phyloP scores from a whole-genome alignment of 1,139 yeast genomes.

The Tardiomyces blankii region DNA sequence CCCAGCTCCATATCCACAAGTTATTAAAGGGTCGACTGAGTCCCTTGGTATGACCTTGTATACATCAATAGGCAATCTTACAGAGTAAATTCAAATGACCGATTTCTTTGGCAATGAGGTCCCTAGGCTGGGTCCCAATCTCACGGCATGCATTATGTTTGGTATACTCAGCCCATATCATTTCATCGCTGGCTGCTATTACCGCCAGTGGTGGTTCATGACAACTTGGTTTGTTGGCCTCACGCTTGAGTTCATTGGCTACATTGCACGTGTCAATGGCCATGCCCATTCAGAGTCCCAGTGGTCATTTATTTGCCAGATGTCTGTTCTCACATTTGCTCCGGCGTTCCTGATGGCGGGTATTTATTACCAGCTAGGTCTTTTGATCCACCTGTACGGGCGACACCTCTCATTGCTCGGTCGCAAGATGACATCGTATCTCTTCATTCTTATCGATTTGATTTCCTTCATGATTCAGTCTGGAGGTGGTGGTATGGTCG shows the following conservation, averaged over 20 bases:
- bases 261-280: slow-evolving; percentile 47
- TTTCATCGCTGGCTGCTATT: slow-evolving; percentile 31
- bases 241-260: slow-evolving; percentile 60
- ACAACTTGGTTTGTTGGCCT: slow-evolving; percentile 49
- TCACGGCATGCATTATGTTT: slow-evolving; percentile 40
- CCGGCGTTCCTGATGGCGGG: slow-evolving; percentile 92
- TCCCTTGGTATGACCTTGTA: too few species aligned
- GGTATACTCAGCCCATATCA: slow-evolving; percentile 34
- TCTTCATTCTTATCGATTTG: slow-evolving; percentile 58
- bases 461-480: slow-evolving; percentile 68
- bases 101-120: not conserved
- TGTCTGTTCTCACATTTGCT: slow-evolving; percentile 61
- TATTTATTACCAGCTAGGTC: slow-evolving; percentile 65
- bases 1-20: too few species aligned
- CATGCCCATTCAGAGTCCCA: slow-evolving; percentile 29
- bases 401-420: slow-evolving; percentile 45
- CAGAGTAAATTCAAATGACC: too few species aligned
- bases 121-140: slow-evolving; percentile 33
- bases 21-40: too few species aligned
- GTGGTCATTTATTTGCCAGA: slow-evolving; percentile 50
- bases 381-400: slow-evolving; percentile 61
- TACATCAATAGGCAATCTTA: too few species aligned
- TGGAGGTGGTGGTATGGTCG: slow-evolving; percentile 71
- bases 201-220: slow-evolving; percentile 67
- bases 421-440: slow-evolving; percentile 67